Base-by-base conservation (phyloP, 2,329 filamentous ascomycete genomes). In the Aspergillus sp. region DNA sequence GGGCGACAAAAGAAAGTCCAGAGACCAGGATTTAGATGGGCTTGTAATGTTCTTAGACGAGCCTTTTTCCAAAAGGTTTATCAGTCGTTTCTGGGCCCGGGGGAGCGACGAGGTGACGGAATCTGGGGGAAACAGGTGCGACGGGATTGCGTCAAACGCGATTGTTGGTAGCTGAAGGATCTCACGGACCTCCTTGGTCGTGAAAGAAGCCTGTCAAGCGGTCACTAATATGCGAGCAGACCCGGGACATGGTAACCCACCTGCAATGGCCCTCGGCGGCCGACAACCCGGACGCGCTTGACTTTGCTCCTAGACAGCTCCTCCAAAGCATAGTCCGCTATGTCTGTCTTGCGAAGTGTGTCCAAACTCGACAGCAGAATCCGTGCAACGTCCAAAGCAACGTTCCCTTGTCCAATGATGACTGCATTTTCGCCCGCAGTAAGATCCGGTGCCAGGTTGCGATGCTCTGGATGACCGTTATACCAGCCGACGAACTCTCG, bases 401-500 rank as follows among this genome's bases (percentile, higher is more conserved):
- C 91, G 60, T 98, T 98, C 11, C 91, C 91, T 52, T 98, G 89
- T 2, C 91, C 91, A 42, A 98, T 78, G 29, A 98, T 72, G 19
- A 95, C 76, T 1, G 85, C 91, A 40, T 88, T 80, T 31, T 94
- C 85, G 1, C 82, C 82, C 7, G 69, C 67, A 1, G 76, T 73
- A 15, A 96, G 69, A 51, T 86, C 74, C 0, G 86, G 83, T n/a
- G 72, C 66, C 5, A 94, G 64, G 45, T 72, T 60, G 13, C 80
- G 73, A 52, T 83, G 83, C 47, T 93, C 83, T 0, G 91, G 91
- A 2, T 94, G 70, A 2, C 91, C 91, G 58, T 98, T 98, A 60
- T 98, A 98, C 91, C 91, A 98, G 12, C 88, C 91, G 1, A 98
- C 91, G 55, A 96, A 95, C 24, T 86, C 81, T 16, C 91, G 76